phyloP scores from a whole-genome alignment of 75 land plant species.

The Gnetum montanum region DNA sequence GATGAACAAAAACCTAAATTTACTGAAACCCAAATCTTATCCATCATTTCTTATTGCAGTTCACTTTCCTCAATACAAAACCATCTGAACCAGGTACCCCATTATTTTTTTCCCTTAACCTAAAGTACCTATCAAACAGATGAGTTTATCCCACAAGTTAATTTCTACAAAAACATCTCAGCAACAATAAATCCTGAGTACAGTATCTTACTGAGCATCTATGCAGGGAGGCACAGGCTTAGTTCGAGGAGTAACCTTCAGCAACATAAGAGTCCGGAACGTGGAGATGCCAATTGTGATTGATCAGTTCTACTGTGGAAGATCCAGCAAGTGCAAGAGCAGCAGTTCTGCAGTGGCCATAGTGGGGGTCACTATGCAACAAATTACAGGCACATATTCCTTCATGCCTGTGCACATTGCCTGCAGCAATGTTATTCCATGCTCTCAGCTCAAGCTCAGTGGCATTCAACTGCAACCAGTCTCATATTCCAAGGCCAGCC shows the following conservation, averaged over 20 bases:
- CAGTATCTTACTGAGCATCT: not conserved
- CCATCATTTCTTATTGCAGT: no score
- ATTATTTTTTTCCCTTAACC: no score
- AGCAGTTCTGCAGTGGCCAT: conserved; percentile 23
- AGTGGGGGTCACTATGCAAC: conserved; percentile 19
- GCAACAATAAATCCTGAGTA: no score
- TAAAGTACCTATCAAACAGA: no score
- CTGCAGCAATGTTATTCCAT: conserved; percentile 15
- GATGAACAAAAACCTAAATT: no score
- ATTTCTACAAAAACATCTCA: no score
- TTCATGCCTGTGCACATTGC: conserved; percentile 15
- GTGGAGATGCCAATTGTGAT: conserved; percentile 37
- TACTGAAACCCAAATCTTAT: no score
- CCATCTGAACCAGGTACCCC: no score
- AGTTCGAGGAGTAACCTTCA: conserved; percentile 20
- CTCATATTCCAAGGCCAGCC: not conserved
- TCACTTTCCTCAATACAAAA: no score
- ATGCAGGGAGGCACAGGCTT: conserved; percentile 48
- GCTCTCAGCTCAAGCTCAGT: conserved; percentile 5
- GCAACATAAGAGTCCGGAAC: conserved; percentile 15
- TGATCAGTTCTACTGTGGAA: conserved; percentile 54
- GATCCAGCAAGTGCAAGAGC: conserved; percentile 27
- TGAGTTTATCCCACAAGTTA: no score
- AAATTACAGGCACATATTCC: conserved; percentile 33
- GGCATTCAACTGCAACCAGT: conserved; percentile 10